These are phyloP conservation scores for Cyclotella distinguenda DNA, from an alignment of 108 stramenopile species.

Conservation along the genomic window DNA sequence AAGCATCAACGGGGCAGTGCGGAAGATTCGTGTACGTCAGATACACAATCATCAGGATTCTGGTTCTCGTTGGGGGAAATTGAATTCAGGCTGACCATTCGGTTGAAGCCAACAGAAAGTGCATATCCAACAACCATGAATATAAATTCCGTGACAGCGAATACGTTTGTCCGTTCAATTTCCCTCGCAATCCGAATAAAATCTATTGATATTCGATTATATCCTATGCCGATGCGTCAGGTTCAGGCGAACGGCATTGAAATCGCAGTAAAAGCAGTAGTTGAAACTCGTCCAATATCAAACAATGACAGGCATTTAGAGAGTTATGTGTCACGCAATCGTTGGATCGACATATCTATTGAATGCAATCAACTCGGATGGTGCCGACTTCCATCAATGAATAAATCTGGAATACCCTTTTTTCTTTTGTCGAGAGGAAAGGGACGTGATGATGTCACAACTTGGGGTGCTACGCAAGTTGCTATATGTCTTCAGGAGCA, in stretches of 20 bases:
- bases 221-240: constrained; percentile 19
- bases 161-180: constrained; percentile 11
- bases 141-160: not conserved
- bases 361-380: constrained; percentile 13
- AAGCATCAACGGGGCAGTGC: not conserved
- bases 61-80: constrained; percentile 28
- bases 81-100: constrained; percentile 21
- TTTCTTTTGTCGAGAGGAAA: constrained; percentile 2
- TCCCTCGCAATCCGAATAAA: constrained; percentile 16
- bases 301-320: not conserved
- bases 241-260: constrained; percentile 16
- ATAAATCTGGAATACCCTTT: not conserved
- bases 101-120: not conserved
- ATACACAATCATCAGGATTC: constrained; percentile 13
- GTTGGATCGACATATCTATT: constrained; percentile 19
- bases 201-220: constrained; percentile 20
- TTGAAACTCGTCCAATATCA: not conserved
- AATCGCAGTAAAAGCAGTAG: constrained; percentile 14
- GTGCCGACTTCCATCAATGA: constrained; percentile 3
- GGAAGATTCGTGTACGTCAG: constrained; percentile 4
- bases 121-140: not conserved
- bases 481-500: no score
- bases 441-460: constrained; percentile 11
- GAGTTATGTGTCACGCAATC: not conserved
- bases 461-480: no score